phyloP scores from a whole-genome alignment of 2,329 filamentous ascomycete species.

The Coniochaeta sp. region DNA sequence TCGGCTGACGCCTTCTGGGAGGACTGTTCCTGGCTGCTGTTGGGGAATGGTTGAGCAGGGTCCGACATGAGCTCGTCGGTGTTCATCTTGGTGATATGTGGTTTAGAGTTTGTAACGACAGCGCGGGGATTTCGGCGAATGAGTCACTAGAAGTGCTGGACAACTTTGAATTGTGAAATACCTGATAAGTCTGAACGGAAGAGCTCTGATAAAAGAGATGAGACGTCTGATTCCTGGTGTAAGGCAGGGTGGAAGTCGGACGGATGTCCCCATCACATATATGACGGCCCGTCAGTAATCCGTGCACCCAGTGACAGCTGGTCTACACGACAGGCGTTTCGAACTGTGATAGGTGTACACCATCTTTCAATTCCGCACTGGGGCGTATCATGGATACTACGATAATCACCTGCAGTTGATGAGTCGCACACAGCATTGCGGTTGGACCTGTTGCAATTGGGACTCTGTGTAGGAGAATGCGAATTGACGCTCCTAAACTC shows the following conservation, averaged over 20 bases:
- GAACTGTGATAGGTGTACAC: too few species aligned
- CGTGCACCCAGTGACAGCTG: too few species aligned
- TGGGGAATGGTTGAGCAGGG: constrained; percentile 11
- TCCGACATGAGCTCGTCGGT: constrained; percentile 16
- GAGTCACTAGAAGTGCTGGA: neutral
- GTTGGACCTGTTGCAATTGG: too few species aligned
- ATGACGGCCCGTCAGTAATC: too few species aligned
- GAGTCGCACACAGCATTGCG: too few species aligned
- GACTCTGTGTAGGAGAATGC: too few species aligned
- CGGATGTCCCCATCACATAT: too few species aligned
- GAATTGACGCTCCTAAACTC: too few species aligned
- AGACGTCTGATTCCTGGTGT: neutral
- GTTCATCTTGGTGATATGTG: constrained; percentile 4
- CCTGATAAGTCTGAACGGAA: neutral
- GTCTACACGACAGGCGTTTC: too few species aligned
- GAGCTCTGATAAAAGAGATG: neutral
- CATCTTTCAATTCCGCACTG: too few species aligned
- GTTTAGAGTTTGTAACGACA: neutral
- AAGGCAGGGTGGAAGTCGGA: neutral
- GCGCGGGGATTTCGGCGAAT: neutral
- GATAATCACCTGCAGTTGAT: too few species aligned
- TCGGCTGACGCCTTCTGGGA: constrained; percentile 14
- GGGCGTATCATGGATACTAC: too few species aligned
- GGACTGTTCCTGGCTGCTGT: constrained; percentile 8
- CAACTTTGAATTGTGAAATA: neutral